Evolutionary conservation across 2,329 filamentous ascomycete species (phyloP).

Genomic region (Diaporthe sp.): DNA sequence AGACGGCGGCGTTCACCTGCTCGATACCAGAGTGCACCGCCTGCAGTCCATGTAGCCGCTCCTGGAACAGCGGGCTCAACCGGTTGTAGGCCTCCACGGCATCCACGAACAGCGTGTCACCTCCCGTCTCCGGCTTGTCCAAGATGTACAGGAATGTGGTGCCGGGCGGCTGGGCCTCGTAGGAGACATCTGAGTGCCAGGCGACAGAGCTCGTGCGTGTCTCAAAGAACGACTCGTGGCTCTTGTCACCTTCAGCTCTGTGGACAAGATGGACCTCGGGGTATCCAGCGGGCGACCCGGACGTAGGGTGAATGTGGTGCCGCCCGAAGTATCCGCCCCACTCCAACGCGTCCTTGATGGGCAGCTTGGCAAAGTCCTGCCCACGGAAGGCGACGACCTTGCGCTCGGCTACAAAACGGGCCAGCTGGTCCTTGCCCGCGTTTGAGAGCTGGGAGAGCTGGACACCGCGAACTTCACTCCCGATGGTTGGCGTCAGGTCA

Average conservation of each 20-base stretch:
- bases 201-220: conserved; percentile 84
- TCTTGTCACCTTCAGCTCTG: conserved; percentile 75
- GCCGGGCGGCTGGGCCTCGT: conserved; percentile 88
- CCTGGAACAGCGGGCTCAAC: conserved; percentile 82
- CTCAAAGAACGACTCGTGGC: conserved; percentile 70
- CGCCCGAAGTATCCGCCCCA: conserved; percentile 70
- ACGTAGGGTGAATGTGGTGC: conserved; percentile 82
- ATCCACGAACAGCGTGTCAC: conserved; percentile 88
- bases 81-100: conserved; percentile 85
- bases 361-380: conserved; percentile 75
- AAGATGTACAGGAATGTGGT: conserved; percentile 92
- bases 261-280: conserved; percentile 81
- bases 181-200: conserved; percentile 92
- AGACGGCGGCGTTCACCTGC: conserved; percentile 79
- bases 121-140: conserved; percentile 84
- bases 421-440: conserved; percentile 78
- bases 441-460: conserved; percentile 74
- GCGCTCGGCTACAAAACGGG: conserved; percentile 76
- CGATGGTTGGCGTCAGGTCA: conserved; percentile 76
- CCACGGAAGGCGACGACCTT: conserved; percentile 80
- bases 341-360: conserved; percentile 74
- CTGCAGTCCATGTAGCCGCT: conserved; percentile 83
- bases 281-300: conserved; percentile 76
- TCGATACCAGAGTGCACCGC: conserved; percentile 87
- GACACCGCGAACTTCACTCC: conserved; percentile 75